These are phyloP conservation scores for Sugiyamaella novakii DNA, from an alignment of 1,139 yeast species.

Conservation along the genomic window DNA sequence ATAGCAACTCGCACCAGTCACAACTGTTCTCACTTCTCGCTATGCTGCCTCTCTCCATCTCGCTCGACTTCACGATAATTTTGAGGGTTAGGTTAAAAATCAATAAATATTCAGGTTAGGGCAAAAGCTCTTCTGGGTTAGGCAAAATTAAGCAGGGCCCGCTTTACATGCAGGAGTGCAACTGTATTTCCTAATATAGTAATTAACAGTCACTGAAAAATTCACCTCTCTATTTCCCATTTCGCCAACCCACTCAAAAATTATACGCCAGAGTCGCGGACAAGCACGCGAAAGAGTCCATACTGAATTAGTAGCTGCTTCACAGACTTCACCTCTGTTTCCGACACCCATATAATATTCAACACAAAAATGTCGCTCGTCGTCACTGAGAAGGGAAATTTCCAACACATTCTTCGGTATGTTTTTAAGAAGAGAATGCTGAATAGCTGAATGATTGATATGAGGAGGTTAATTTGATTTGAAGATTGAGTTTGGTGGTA, in stretches of 20 bases:
- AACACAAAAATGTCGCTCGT: slow-evolving; percentile 79
- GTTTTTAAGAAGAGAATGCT: too few species aligned
- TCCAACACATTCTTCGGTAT: slow-evolving; percentile 99
- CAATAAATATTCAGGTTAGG: too few species aligned
- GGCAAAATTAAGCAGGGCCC: too few species aligned
- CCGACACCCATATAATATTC: slow-evolving; percentile 7
- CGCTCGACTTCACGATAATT: background rate
- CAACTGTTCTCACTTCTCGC: too few species aligned
- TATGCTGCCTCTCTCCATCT: background rate
- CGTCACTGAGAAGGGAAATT: slow-evolving; percentile 98
- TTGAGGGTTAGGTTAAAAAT: slow-evolving; percentile 4
- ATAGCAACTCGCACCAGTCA: too few species aligned
- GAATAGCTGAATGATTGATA: background rate
- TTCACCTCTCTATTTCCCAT: background rate
- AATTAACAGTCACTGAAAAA: slow-evolving; percentile 5
- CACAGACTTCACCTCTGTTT: slow-evolving; percentile 10
- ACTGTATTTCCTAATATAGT: slow-evolving; percentile 1
- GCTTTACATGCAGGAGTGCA: too few species aligned
- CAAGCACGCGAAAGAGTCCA: background rate
- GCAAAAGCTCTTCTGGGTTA: too few species aligned
- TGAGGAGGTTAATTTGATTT: background rate
- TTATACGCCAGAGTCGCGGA: background rate
- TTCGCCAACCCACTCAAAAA: background rate
- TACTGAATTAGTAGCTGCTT: background rate
- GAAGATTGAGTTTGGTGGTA: too few species aligned